Percentiles rank a stretch among this genome's conserved stretches.
phyloP scores from a whole-genome alignment of 2,329 filamentous ascomycete species.

The Colletotrichum lentis region DNA sequence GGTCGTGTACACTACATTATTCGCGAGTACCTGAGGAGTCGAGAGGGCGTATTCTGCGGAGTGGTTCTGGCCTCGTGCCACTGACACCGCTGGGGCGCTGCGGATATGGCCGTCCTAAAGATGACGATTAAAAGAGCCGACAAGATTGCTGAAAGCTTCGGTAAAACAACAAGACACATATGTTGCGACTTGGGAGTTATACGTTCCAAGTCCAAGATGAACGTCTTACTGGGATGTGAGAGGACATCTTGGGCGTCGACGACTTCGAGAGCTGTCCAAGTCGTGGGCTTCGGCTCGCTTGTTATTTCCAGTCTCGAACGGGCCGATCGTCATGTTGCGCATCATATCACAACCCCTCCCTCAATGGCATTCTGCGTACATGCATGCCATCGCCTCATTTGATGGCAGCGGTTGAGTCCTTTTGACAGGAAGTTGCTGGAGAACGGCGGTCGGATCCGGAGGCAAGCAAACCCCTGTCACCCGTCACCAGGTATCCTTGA shows the following conservation, averaged over 20 bases:
- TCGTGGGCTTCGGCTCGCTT: neutral
- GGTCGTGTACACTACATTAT: neutral
- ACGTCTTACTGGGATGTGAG: neutral
- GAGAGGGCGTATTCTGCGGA: neutral
- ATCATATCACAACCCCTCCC: conserved; percentile 17
- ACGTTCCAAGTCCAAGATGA: neutral
- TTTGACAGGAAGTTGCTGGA: conserved; percentile 14
- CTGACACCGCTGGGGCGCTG: neutral
- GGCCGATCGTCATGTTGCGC: neutral
- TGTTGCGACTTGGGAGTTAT: neutral
- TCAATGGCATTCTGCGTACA: conserved; percentile 22
- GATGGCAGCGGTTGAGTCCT: conserved; percentile 5
- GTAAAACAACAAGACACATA: too few relatives aligned
- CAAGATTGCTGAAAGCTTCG: neutral
- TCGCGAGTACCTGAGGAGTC: too few relatives aligned
- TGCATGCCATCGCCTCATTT: conserved; percentile 20
- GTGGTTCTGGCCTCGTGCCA: neutral
- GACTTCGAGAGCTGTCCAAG: neutral
- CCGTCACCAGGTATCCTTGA: neutral
- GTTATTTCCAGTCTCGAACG: neutral
- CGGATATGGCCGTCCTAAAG: conserved; percentile 5
- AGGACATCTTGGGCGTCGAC: neutral
- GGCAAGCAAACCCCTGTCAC: neutral
- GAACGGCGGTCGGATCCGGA: conserved; percentile 19
- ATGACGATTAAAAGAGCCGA: neutral